Conservation (phyloP, 73 alveolate genomes). For the Paramecium primaurelia region DNA sequence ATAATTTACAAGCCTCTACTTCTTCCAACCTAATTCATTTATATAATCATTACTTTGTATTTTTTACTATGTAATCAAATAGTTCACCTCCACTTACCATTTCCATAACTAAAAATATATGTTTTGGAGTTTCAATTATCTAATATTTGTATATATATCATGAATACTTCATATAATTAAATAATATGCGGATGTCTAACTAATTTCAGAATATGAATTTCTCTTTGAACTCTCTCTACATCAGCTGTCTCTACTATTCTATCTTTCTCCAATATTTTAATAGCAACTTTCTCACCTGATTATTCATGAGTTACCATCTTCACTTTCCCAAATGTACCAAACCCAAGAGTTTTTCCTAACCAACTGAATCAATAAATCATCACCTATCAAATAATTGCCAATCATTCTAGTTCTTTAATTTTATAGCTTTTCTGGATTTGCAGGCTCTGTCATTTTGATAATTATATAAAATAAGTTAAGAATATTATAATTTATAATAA, state of each 20-base stretch:
- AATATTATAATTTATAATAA: neutral
- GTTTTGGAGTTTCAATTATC: conserved; percentile 61
- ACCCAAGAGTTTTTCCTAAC: conserved; percentile 51
- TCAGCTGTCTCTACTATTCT: conserved; percentile 86
- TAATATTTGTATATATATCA: neutral
- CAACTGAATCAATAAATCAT: conserved; percentile 44
- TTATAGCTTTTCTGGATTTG: neutral
- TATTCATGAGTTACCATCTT: conserved; percentile 52
- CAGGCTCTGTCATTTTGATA: neutral
- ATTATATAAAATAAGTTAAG: neutral
- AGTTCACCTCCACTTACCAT: conserved; percentile 44
- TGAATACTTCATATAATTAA: conserved; percentile 68
- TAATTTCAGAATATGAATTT: conserved; percentile 76
- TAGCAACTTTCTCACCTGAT: conserved; percentile 84
- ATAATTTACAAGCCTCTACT: conserved; percentile 90
- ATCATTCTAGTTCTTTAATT: neutral
- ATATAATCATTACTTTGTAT: conserved; percentile 1
- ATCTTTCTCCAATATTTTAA: conserved; percentile 89
- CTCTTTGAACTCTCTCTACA: conserved; percentile 88
- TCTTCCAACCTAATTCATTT: conserved; percentile 72
- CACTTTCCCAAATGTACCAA: conserved; percentile 63
- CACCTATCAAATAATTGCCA: conserved; percentile 28
- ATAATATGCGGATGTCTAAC: conserved; percentile 81
- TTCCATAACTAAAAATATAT: conserved; percentile 53
- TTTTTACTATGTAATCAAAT: conserved; percentile 40